Evolutionary conservation across 2,329 filamentous ascomycete genomes (phyloP).

Genomic region (Fusarium devonianum): DNA sequence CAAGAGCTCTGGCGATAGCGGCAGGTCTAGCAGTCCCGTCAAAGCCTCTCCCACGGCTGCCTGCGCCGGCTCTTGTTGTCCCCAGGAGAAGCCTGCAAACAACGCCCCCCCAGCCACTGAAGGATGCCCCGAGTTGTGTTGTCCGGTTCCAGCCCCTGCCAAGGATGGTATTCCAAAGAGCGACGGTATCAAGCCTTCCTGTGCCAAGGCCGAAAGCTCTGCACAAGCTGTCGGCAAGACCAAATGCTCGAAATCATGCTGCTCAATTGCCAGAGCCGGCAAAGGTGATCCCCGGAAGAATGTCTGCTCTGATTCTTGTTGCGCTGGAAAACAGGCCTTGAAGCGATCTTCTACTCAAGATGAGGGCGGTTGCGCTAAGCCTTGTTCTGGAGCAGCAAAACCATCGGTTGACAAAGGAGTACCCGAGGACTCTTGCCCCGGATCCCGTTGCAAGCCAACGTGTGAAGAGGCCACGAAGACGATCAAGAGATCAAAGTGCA

Average conservation of each 20-base stretch:
- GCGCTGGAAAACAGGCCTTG: neutral
- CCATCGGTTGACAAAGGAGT: neutral
- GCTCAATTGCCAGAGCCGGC: too few relatives aligned
- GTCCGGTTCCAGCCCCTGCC: neutral
- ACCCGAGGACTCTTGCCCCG: neutral
- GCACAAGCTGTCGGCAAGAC: neutral
- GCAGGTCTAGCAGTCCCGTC: neutral
- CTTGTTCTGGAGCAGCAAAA: constrained; percentile 2
- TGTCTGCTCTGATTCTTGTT: neutral
- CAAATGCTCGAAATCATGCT: constrained; percentile 13
- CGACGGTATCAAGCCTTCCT: neutral
- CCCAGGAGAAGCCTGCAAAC: constrained; percentile 2
- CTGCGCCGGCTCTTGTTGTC: constrained; percentile 28
- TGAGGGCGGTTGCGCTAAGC: neutral
- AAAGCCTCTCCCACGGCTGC: constrained; percentile 1
- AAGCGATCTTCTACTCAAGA: neutral
- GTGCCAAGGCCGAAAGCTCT: neutral
- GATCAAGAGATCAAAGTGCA: neutral
- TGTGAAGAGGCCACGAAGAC: too few relatives aligned
- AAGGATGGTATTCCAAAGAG: constrained; percentile 3
- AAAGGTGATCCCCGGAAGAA: neutral
- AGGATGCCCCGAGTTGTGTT: constrained; percentile 9
- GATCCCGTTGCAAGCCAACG: constrained; percentile 14
- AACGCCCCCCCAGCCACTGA: neutral
- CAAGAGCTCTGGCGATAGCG: constrained; percentile 22